Evolutionary conservation across 192 early-diverging fungal genomes (phyloP).

Genomic region (Tieghemiomyces parasiticus): DNA sequence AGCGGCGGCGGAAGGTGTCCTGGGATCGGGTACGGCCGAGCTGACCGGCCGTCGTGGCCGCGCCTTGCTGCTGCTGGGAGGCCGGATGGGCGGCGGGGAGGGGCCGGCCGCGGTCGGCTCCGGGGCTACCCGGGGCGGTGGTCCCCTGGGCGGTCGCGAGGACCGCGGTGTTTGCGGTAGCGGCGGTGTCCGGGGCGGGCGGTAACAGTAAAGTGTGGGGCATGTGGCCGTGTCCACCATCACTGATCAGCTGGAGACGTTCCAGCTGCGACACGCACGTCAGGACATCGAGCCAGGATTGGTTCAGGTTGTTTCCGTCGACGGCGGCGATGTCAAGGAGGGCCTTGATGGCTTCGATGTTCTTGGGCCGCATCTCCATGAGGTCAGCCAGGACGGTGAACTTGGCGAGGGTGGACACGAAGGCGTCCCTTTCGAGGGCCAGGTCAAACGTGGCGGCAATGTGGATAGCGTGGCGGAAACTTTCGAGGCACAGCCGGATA

Average conservation of each 20-base stretch:
- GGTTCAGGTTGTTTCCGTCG: constrained; percentile 47
- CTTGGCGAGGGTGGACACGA: constrained; percentile 78
- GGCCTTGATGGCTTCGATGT: constrained; percentile 79
- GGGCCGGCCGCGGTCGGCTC: too few relatives aligned
- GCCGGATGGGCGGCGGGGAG: too few relatives aligned
- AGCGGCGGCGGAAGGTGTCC: background rate
- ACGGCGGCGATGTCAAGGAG: constrained; percentile 61
- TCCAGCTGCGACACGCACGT: constrained; percentile 78
- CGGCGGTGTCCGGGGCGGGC: background rate
- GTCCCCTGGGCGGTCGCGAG: background rate
- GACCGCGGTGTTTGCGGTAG: background rate
- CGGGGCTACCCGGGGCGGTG: background rate
- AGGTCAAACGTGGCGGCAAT: constrained; percentile 72
- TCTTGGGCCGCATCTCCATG: constrained; percentile 76
- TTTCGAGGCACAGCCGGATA: constrained; percentile 53
- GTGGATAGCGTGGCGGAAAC: constrained; percentile 67
- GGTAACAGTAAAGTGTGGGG: background rate
- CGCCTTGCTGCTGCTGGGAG: too few relatives aligned
- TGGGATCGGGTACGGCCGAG: background rate
- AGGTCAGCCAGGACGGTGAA: constrained; percentile 75
- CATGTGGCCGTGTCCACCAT: constrained; percentile 10
- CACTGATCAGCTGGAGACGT: constrained; percentile 59
- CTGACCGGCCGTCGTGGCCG: too few relatives aligned
- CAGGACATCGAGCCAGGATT: constrained; percentile 71
- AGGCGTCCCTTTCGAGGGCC: constrained; percentile 80